Conservation (phyloP, 108 stramenopile genomes). For the Skeletonema grethae region DNA sequence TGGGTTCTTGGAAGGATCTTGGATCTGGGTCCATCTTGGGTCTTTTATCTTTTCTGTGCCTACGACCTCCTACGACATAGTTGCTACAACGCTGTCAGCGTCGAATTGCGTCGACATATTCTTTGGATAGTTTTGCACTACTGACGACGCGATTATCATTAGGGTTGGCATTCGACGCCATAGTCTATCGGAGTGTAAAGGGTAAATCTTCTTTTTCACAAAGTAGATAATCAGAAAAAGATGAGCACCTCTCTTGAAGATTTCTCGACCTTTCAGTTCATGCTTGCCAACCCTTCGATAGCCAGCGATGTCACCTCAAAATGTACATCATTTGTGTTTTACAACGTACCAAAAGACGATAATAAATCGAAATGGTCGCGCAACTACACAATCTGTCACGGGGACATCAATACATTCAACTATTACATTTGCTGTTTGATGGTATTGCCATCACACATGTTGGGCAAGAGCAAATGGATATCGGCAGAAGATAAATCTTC, state of each 20-base stretch:
- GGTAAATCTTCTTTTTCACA: no score
- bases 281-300: conserved; percentile 2
- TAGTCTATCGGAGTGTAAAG: no score
- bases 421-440: conserved; percentile 13
- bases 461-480: conserved; percentile 17
- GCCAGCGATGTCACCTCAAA: background rate
- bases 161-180: no score
- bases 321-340: conserved; percentile 14
- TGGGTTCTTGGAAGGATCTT: no score
- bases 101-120: no score
- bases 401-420: conserved; percentile 1
- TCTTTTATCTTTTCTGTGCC: no score
- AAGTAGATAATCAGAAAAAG: background rate
- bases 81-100: no score
- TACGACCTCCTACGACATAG: no score
- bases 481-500: conserved; percentile 8
- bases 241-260: conserved; percentile 10
- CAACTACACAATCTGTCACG: background rate
- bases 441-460: conserved; percentile 14
- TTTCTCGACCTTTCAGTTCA: conserved; percentile 7
- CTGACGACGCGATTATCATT: no score
- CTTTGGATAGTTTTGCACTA: no score
- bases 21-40: no score
- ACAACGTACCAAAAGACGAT: background rate
- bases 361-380: background rate